Base-by-base conservation (phyloP, 805 yeast genomes). In the Candida methanosorbosa region DNA sequence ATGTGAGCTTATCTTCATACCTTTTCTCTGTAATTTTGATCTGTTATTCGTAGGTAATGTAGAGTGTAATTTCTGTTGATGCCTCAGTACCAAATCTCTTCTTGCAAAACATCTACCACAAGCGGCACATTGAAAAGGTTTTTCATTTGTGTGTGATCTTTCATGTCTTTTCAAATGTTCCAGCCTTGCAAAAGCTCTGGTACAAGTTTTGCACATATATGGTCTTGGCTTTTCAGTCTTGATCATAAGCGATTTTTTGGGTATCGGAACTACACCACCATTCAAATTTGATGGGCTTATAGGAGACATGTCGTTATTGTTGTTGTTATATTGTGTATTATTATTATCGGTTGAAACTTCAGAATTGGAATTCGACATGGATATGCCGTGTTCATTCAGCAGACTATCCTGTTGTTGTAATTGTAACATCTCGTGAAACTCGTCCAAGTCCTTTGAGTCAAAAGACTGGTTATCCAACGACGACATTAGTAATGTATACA, bases 31-130 rank as follows among this genome's bases (percentile, higher is more conserved):
- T 13, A 49, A 48, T 39, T 57, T 51, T 8, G 52, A 31, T 32
- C 59, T 41, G 36, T 49, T 60, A 54, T 52, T 56, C 1, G 62
- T 53, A 11, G 70, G 78, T 44, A 55, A 64, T 32, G 55, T 66
- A 31, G 81, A 59, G 50, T 92, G 98, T 24, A 92, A 71, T 53
- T 92, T 92, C 59, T 87, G 97, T 61, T 86, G 95, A 63, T 92
- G 98, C 40, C 98, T 72, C 36, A 92, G 68, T 20, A 92, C 86
- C 52, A 82, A 66, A 54, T 82, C 90, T 37, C 97, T 64, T 37
- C 98, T 67, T 4, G 97, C 97, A 63, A 92, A 90, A 52, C 95
- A 83, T 33, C 97, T 75, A 23, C 95, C 97, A 59, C 97, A 90
- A 8, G 88, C 88, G 2, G 94, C 94, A 61, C 98, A 90, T 53